These are phyloP conservation scores for Xylariaceae sp. DNA, from an alignment of 2,329 filamentous ascomycete species.

Conservation along the genomic window DNA sequence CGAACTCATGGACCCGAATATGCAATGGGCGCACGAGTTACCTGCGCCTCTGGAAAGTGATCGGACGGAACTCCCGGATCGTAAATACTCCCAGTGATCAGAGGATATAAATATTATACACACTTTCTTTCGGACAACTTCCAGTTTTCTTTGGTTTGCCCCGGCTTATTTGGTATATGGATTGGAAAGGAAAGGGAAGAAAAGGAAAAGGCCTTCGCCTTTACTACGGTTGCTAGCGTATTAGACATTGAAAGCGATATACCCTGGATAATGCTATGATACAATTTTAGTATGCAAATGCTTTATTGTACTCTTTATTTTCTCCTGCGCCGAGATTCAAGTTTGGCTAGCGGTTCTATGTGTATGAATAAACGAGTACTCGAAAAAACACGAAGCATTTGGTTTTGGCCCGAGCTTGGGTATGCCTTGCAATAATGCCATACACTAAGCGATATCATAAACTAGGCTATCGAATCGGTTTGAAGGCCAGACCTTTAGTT, in stretches of 20 bases:
- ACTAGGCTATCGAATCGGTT: no score
- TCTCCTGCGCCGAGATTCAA: no score
- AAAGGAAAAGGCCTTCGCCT: background rate
- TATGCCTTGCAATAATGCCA: no score
- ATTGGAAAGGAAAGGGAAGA: background rate
- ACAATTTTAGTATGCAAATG: slow-evolving; percentile 5
- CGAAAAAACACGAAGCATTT: no score
- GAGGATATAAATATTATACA: background rate
- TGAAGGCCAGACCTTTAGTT: no score
- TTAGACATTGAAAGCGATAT: slow-evolving; percentile 23
- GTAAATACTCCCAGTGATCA: slow-evolving; percentile 34
- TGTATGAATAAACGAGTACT: no score
- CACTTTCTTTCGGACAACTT: slow-evolving; percentile 9
- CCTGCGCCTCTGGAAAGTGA: slow-evolving; percentile 31
- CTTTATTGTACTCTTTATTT: background rate
- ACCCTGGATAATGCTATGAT: slow-evolving; percentile 17
- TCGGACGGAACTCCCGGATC: slow-evolving; percentile 35
- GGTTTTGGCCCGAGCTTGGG: no score
- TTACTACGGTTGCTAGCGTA: slow-evolving; percentile 5
- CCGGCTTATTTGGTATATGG: slow-evolving; percentile 1
- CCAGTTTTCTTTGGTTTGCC: background rate
- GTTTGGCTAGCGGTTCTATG: no score
- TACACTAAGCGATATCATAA: no score
- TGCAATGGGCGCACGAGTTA: slow-evolving; percentile 34
- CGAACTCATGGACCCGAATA: slow-evolving; percentile 32